Evolutionary conservation across 1,284 basidiomycete genomes (phyloP).

Genomic region (Cryptococcus maquisensis): DNA sequence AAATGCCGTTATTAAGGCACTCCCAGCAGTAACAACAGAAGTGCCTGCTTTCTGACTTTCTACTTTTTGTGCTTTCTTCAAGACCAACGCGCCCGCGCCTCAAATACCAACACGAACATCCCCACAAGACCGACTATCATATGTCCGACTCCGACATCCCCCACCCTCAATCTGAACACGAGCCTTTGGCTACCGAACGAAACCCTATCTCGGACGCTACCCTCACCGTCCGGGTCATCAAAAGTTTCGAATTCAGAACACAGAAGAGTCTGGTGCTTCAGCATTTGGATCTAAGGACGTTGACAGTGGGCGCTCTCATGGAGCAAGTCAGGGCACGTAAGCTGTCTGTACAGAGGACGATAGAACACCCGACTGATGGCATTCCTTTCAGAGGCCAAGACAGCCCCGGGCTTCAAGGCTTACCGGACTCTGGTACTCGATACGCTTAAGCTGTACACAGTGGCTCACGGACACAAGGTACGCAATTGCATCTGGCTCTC

Average conservation of each 20-base stretch:
- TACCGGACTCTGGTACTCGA: slow-evolving; percentile 71
- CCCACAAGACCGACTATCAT: not conserved
- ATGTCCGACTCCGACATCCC: not conserved
- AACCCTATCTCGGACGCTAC: slow-evolving; percentile 37
- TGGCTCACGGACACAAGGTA: slow-evolving; percentile 90
- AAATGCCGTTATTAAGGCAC: too few species aligned
- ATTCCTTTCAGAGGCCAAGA: slow-evolving; percentile 59
- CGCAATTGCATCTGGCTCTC: not conserved
- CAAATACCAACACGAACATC: not conserved
- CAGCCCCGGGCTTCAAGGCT: slow-evolving; percentile 75
- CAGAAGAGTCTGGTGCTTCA: slow-evolving; percentile 82
- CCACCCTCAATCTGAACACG: slow-evolving; percentile 9
- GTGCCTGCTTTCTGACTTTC: too few species aligned
- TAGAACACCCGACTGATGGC: not conserved
- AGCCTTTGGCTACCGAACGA: slow-evolving; percentile 28
- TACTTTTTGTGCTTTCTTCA: too few species aligned
- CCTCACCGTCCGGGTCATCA: slow-evolving; percentile 74
- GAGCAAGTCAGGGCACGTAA: slow-evolving; percentile 58
- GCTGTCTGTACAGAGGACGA: slow-evolving; percentile 12
- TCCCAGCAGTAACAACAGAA: too few species aligned
- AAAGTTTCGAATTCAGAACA: slow-evolving; percentile 88
- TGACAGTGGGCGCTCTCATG: slow-evolving; percentile 74
- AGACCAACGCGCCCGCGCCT: too few species aligned
- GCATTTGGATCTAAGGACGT: slow-evolving; percentile 70
- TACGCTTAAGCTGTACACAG: slow-evolving; percentile 89